phyloP scores from a whole-genome alignment of 805 yeast species.

The Pichia eremophila region DNA sequence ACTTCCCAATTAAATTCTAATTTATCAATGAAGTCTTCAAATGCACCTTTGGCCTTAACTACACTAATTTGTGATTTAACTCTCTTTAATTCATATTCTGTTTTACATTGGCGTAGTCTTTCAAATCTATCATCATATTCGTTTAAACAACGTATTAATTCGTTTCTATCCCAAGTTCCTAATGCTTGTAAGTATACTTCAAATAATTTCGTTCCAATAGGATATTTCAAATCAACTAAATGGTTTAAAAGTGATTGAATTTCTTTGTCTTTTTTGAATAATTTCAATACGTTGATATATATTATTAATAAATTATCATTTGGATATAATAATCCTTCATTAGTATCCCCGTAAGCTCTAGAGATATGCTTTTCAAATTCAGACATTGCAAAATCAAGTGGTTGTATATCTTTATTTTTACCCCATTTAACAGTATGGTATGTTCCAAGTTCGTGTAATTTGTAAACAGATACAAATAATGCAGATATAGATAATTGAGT shows the following conservation, averaged over 20 bases:
- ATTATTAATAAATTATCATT: conserved; percentile 37
- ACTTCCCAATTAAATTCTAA: conserved; percentile 24
- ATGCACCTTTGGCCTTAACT: conserved; percentile 12
- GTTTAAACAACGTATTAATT: conserved; percentile 16
- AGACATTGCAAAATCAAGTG: conserved; percentile 50
- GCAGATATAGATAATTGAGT: conserved; percentile 29
- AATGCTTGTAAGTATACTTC: conserved; percentile 14
- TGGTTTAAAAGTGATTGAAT: conserved; percentile 41
- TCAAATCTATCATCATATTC: conserved; percentile 13
- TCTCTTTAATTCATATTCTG: conserved; percentile 18
- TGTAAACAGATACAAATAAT: conserved; percentile 40
- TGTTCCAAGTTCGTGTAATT: conserved; percentile 13
- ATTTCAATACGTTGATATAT: conserved; percentile 43
- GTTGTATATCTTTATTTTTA: conserved; percentile 26
- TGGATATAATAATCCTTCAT: conserved; percentile 32
- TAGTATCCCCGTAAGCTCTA: conserved; percentile 24
- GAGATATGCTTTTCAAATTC: conserved; percentile 41
- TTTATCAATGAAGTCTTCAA: conserved; percentile 15
- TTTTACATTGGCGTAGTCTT: conserved; percentile 10
- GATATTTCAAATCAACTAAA: conserved; percentile 40
- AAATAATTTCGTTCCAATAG: conserved; percentile 14
- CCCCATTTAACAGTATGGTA: conserved; percentile 33
- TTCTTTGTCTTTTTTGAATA: conserved; percentile 38
- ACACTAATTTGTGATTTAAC: conserved; percentile 9
- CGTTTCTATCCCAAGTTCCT: conserved; percentile 12